Conservation (phyloP, 805 yeast genomes). For the Saccharomycopsis capsularis region DNA sequence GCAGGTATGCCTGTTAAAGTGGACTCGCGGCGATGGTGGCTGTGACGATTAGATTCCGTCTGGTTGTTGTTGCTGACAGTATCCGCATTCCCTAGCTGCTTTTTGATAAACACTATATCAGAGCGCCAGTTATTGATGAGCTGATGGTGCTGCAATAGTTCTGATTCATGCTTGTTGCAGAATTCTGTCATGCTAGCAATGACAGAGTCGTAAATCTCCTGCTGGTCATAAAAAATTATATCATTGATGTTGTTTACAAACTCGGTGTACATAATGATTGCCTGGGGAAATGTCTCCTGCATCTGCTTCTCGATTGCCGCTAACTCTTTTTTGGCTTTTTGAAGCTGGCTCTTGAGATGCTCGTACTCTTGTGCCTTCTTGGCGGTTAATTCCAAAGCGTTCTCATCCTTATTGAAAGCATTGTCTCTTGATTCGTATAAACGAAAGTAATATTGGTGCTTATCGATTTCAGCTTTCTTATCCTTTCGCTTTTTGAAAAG, state of each 20-base stretch:
- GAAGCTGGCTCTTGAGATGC: slow-evolving; percentile 25
- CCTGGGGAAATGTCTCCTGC: slow-evolving; percentile 32
- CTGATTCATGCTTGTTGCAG: not conserved
- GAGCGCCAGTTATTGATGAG: slow-evolving; percentile 25
- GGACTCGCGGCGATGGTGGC: not conserved
- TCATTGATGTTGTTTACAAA: slow-evolving; percentile 33
- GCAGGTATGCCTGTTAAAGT: not conserved
- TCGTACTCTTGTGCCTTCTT: slow-evolving; percentile 29
- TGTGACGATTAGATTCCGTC: not conserved
- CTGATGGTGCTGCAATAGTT: not conserved
- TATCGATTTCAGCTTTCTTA: slow-evolving; percentile 28
- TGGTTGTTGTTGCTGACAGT: not conserved
- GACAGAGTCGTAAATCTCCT: slow-evolving; percentile 19
- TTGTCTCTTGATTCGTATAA: slow-evolving; percentile 25
- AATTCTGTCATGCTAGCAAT: not conserved
- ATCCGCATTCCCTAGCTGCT: slow-evolving; percentile 12
- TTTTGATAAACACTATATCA: slow-evolving; percentile 9
- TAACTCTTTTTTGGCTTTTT: slow-evolving; percentile 19
- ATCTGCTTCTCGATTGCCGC: slow-evolving; percentile 28
- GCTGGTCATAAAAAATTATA: slow-evolving; percentile 29
- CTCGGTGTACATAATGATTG: slow-evolving; percentile 33
- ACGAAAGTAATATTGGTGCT: slow-evolving; percentile 20
- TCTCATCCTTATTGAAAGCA: slow-evolving; percentile 27
- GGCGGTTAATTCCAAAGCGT: slow-evolving; percentile 25
- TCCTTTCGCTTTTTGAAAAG: slow-evolving; percentile 32